Evolutionary conservation across 176 grass and related monocot species (phyloP).

Genomic region (Carex myosuroides): DNA sequence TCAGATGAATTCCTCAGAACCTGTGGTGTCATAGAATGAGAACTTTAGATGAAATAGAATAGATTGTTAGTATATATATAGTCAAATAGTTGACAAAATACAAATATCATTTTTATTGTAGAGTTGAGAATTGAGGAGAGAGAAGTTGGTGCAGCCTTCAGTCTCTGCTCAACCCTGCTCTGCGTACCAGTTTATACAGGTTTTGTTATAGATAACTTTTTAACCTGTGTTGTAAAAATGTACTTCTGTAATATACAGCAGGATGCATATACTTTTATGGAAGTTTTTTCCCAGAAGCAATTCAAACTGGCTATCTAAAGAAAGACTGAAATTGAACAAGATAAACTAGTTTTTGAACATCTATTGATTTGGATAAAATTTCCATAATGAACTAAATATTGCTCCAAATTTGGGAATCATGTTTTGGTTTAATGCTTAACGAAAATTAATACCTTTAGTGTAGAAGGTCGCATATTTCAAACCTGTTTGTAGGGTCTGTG

Average conservation of each 20-base stretch:
- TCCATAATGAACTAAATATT: background rate
- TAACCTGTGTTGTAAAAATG: background rate
- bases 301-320: background rate
- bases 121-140: constrained; percentile 59
- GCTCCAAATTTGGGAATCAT: too few species aligned
- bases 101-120: background rate
- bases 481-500: too few species aligned
- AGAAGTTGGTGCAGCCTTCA: constrained; percentile 94
- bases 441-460: too few species aligned
- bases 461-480: too few species aligned
- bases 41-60: background rate
- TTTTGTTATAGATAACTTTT: background rate
- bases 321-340: background rate
- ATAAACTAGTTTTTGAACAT: background rate
- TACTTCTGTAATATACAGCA: background rate
- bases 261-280: background rate
- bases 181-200: constrained; percentile 9
- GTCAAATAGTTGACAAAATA: constrained; percentile 11
- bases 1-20: constrained; percentile 56
- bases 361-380: background rate
- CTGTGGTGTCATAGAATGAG: constrained; percentile 50
- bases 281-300: background rate
- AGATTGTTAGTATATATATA: constrained; percentile 12
- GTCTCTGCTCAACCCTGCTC: constrained; percentile 56
- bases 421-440: too few species aligned